phyloP scores from a whole-genome alignment of 306 rosid genomes.

The Fagus sylvatica region DNA sequence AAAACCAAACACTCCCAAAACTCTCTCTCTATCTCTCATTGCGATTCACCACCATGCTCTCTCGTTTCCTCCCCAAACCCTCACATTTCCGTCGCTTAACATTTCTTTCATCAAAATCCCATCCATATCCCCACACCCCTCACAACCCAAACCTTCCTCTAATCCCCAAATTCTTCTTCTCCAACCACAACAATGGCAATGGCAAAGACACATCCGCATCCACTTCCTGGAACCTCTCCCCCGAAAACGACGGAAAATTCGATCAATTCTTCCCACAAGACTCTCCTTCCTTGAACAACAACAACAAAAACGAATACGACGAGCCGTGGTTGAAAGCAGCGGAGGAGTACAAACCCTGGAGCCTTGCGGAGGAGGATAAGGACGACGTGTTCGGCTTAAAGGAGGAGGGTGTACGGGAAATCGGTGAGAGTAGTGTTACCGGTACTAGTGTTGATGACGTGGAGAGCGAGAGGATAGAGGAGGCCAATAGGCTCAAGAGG shows the following conservation, averaged over 20 bases:
- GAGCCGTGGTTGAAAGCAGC: conserved; percentile 45
- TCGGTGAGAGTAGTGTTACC: background rate
- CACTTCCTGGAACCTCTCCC: conserved; percentile 45
- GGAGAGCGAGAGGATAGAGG: conserved; percentile 29
- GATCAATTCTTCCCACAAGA: conserved; percentile 47
- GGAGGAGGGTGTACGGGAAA: conserved; percentile 25
- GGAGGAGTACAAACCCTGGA: conserved; percentile 50
- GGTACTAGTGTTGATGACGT: background rate
- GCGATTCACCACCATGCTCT: conserved; percentile 56
- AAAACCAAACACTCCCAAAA: background rate
- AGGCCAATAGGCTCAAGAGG: conserved; percentile 46
- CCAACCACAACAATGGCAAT: conserved; percentile 20
- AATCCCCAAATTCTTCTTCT: conserved; percentile 50
- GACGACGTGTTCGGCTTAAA: conserved; percentile 41
- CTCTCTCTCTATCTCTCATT: background rate
- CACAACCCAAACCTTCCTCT: conserved; percentile 16
- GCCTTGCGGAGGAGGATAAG: conserved; percentile 51
- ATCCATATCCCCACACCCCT: conserved; percentile 22
- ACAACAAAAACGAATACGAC: conserved; percentile 18
- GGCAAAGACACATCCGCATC: conserved; percentile 34
- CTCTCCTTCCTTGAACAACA: background rate
- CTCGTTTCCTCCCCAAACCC: conserved; percentile 79
- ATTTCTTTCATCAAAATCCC: conserved; percentile 34
- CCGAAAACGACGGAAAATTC: conserved; percentile 42
- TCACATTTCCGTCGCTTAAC: conserved; percentile 55